Base-by-base conservation (phyloP, 495 filamentous ascomycete genomes). In the Trichoderma orchidacearum region DNA sequence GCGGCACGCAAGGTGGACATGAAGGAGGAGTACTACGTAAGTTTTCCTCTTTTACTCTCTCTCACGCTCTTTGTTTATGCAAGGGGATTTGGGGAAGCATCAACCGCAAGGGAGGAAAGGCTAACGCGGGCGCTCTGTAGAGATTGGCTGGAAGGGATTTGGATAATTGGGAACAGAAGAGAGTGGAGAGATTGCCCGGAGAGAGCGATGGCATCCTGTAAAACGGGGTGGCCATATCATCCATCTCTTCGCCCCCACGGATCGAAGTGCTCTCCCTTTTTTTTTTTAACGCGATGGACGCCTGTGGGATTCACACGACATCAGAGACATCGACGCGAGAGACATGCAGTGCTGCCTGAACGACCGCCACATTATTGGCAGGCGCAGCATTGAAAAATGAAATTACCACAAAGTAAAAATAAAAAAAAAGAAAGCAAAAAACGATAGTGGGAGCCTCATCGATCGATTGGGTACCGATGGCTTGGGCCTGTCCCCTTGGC, bases 91-190 rank as follows among this genome's bases (percentile, higher is more conserved):
- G 45, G 45, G 32, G 32, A 35, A n/a, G 32, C 32, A n/a, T n/a
- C 7, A 25, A 13, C 30, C 18, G 51, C 28, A 53, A 25, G 51
- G 28, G 30, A n/a, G 23, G 31, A 5, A 35, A 34, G 41, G 54
- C 53, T 56, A 55, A 56, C 21, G 34, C 25, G 21, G 30, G 13
- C 21, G 3, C 8, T 11, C 34, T 32, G 59, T 67, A 95, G 91
- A 84, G 85, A 70, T 75, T 96, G 15, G 86, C 91, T 59, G 86
- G 85, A 29, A 94, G 96, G 71, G 91, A 97, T 68, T 65, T 96
- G 53, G 92, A 97, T 63, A 78, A 88, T 62, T 99, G 94, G 94
- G 94, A 99, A 67, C 90, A 95, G 66, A 93, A 88, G 68, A 80
- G 94, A 51, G 89, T 97, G 13, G 80, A 91, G 71, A 76, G 94